Conservation (phyloP, 768 basidiomycete species). For the Mycena vitilis region DNA sequence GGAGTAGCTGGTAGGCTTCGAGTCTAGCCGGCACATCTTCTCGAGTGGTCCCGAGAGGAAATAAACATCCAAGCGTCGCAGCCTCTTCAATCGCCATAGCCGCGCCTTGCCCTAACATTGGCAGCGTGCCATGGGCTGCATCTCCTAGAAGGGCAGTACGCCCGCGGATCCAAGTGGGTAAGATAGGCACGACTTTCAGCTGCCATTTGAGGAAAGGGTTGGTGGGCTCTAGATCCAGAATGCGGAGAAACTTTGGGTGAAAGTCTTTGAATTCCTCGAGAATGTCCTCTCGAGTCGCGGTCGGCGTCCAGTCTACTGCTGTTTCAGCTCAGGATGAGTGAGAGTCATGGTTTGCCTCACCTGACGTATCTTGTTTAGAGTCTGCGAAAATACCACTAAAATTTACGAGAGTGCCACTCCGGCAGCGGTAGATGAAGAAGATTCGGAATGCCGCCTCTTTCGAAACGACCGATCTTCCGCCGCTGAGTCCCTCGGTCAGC, state of each 20-base stretch:
- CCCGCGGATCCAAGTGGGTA: constrained; percentile 23
- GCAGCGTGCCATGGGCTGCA: constrained; percentile 20
- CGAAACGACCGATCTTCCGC: not conserved
- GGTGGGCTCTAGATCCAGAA: constrained; percentile 14
- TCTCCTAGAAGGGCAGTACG: constrained; percentile 22
- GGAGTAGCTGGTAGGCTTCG: constrained; percentile 12
- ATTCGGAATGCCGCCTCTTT: not conserved
- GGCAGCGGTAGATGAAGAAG: constrained; percentile 12
- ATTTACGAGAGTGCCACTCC: constrained; percentile 16
- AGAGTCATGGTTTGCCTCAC: not conserved
- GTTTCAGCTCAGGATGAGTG: not conserved
- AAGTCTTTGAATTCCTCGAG: not conserved
- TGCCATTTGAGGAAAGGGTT: constrained; percentile 11
- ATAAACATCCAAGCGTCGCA: constrained; percentile 4
- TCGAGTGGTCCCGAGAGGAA: constrained; percentile 13
- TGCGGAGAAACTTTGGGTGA: constrained; percentile 19
- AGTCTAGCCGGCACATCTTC: constrained; percentile 18
- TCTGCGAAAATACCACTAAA: not conserved
- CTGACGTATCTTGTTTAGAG: too few relatives aligned
- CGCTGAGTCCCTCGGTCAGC: not conserved
- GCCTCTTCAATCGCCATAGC: constrained; percentile 26
- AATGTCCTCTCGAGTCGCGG: constrained; percentile 3
- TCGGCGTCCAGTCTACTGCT: constrained; percentile 5
- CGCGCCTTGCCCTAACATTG: constrained; percentile 23
- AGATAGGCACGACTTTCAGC: not conserved